These are phyloP conservation scores for Solanum bulbocastanum DNA, from an alignment of 257 asterid genomes.

Conservation along the genomic window DNA sequence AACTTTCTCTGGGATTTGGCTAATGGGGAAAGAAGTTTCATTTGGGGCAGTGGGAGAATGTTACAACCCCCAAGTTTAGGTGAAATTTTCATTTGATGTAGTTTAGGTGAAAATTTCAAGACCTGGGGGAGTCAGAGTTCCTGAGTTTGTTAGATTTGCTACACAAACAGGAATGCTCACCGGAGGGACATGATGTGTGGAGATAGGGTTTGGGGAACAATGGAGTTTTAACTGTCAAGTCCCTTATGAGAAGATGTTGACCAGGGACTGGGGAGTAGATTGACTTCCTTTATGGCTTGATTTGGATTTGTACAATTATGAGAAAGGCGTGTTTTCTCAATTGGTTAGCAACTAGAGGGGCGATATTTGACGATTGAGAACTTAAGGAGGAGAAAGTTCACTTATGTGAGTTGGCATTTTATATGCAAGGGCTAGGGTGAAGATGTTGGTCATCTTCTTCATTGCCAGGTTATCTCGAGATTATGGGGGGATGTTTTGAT, in stretches of 20 bases:
- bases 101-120: background rate
- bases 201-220: background rate
- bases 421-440: background rate
- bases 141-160: background rate
- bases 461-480: background rate
- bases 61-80: background rate
- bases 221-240: background rate
- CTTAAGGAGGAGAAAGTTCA: background rate
- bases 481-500: background rate
- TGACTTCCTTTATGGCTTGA: background rate
- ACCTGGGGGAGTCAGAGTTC: background rate
- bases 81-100: background rate
- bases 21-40: background rate
- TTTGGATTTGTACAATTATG: background rate
- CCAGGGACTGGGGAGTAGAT: background rate
- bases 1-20: background rate
- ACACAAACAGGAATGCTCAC: background rate
- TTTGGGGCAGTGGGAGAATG: background rate
- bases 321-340: background rate
- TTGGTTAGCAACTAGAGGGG: background rate
- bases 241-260: background rate
- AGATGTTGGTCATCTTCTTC: background rate
- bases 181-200: background rate
- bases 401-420: background rate
- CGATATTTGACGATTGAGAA: background rate